A percentile compares a stretch with the other conserved stretches of the same genome.
Evolutionary conservation across 1,284 basidiomycete genomes (phyloP).

Genomic region (Microbotryum scabiosae): DNA sequence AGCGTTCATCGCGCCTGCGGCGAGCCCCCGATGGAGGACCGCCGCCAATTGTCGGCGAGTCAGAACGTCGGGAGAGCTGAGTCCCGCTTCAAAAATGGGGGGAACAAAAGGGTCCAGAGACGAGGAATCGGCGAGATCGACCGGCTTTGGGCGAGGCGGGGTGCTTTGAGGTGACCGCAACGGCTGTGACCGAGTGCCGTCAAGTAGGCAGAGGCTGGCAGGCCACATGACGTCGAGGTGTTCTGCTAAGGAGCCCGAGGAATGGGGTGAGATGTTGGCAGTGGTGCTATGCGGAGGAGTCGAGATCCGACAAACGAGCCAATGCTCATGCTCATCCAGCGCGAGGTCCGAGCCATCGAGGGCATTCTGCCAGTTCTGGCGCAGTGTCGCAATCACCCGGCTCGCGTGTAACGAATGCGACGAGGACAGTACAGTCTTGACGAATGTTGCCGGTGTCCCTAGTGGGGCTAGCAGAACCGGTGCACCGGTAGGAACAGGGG

Average conservation of each 20-base stretch:
- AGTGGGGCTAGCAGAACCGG: conserved; percentile 16
- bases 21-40: not conserved
- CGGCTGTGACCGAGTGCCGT: conserved; percentile 10
- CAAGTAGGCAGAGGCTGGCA: conserved; percentile 13
- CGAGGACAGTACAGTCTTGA: not conserved
- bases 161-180: not conserved
- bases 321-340: not conserved
- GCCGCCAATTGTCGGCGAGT: not conserved
- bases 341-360: conserved; percentile 1
- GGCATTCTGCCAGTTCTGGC: conserved; percentile 7
- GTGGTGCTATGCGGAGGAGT: not conserved
- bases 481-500: not conserved
- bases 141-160: not conserved
- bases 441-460: conserved; percentile 5
- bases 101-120: not conserved
- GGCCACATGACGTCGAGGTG: conserved; percentile 22
- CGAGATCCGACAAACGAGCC: conserved; percentile 19
- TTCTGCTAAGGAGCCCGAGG: not conserved
- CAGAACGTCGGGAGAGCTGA: not conserved
- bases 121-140: not conserved
- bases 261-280: not conserved
- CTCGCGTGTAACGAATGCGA: not conserved
- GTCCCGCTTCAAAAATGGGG: not conserved
- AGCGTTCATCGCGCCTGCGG: not conserved
- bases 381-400: not conserved